Percentiles rank a stretch among this genome's conserved stretches.
Conservation (phyloP, 2,329 filamentous ascomycete genomes). For the Trematosphaeria pertusa region DNA sequence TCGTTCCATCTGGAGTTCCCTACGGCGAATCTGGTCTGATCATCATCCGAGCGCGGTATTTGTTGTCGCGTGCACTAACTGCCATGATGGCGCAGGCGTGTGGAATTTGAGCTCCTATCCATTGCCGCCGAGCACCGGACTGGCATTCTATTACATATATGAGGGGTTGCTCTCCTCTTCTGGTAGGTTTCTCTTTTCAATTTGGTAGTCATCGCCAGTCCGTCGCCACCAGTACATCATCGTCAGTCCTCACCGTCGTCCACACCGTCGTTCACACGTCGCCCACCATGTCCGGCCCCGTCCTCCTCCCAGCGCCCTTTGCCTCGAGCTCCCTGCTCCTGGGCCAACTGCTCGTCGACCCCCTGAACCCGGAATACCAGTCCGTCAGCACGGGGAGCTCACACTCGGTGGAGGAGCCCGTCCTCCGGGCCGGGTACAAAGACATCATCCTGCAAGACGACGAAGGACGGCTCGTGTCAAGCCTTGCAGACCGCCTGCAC, state of each 20-base stretch:
- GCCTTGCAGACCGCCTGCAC: constrained; percentile 13
- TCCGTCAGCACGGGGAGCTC: constrained; percentile 17
- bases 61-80: too few species aligned
- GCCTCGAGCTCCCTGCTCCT: constrained; percentile 27
- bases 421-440: constrained; percentile 19
- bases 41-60: not conserved
- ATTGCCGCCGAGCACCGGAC: not conserved
- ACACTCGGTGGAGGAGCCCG: constrained; percentile 8
- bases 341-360: constrained; percentile 39
- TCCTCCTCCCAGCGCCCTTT: constrained; percentile 33
- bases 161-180: constrained; percentile 3
- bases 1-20: not conserved
- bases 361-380: constrained; percentile 20
- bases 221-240: constrained; percentile 1
- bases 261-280: not conserved
- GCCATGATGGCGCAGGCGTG: too few species aligned
- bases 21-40: not conserved
- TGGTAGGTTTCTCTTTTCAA: constrained; percentile 11
- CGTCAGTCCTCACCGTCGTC: constrained; percentile 4
- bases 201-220: too few species aligned
- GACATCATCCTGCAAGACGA: constrained; percentile 28
- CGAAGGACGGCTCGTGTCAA: constrained; percentile 25
- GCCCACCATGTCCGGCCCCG: constrained; percentile 27
- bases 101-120: too few species aligned
- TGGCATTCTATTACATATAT: constrained; percentile 26